A percentile compares a stretch with the other conserved stretches of the same genome.
Evolutionary conservation across 306 rosid species (phyloP).

Genomic region (Vigna reflexopilosa): DNA sequence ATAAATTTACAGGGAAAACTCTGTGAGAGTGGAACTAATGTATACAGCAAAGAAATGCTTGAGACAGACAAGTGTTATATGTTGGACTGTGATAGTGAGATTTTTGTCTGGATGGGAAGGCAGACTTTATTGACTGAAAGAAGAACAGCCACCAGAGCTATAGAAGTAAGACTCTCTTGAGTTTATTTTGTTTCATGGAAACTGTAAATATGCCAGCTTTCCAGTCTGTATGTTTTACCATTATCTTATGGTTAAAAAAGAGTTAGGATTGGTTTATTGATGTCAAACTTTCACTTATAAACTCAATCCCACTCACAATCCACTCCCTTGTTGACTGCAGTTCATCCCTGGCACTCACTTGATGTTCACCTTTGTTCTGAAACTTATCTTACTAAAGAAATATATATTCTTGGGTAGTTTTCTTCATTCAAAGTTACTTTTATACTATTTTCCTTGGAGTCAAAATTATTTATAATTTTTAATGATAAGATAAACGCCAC

Average conservation of each 20-base stretch:
- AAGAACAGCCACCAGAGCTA: slow-evolving; percentile 74
- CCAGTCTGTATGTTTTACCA: neutral
- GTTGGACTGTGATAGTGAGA: slow-evolving; percentile 84
- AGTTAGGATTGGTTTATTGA: neutral
- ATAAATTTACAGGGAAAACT: slow-evolving; percentile 82
- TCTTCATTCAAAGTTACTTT: neutral
- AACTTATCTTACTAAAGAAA: slow-evolving; percentile 9
- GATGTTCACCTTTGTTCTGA: slow-evolving; percentile 20
- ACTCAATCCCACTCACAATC: slow-evolving; percentile 1
- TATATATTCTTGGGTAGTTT: slow-evolving; percentile 20
- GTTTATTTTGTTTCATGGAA: slow-evolving; percentile 35
- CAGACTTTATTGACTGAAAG: slow-evolving; percentile 81
- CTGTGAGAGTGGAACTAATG: slow-evolving; percentile 56
- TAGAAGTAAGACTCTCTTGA: slow-evolving; percentile 69
- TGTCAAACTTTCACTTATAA: neutral
- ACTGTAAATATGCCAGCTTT: slow-evolving; percentile 31
- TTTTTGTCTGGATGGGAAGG: slow-evolving; percentile 94
- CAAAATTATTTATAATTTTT: slow-evolving; percentile 8
- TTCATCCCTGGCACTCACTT: neutral
- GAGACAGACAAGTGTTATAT: slow-evolving; percentile 89
- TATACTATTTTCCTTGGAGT: neutral
- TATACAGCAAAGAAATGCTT: slow-evolving; percentile 69
- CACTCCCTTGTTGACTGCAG: slow-evolving; percentile 10
- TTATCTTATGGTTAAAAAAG: neutral
- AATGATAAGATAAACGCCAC: slow-evolving; percentile 6